Conservation (phyloP, 1,284 basidiomycete species). For the Microbotryomycetes sp. region DNA sequence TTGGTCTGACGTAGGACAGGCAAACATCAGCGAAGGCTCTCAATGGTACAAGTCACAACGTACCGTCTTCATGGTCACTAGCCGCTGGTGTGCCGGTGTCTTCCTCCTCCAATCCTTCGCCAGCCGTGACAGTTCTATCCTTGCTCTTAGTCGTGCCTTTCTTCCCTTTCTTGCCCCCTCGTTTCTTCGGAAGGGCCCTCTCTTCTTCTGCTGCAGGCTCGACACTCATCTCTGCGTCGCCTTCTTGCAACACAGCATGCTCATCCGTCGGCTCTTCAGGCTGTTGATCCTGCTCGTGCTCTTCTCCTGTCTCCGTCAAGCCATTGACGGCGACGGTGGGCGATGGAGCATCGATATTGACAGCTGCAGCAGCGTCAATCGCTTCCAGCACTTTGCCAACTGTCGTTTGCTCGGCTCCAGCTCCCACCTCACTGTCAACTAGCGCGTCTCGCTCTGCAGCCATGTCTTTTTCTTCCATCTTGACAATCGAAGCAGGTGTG, state of each 20-base stretch:
- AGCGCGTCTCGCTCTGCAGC: neutral
- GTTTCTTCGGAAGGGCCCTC: neutral
- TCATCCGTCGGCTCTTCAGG: neutral
- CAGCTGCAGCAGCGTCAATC: neutral
- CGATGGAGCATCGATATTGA: neutral
- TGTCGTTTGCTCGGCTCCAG: neutral
- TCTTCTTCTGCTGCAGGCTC: neutral
- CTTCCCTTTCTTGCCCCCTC: slow-evolving; percentile 9
- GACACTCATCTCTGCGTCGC: neutral
- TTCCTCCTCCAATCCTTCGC: neutral
- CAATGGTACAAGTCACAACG: neutral
- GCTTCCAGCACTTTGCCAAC: neutral
- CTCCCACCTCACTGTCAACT: neutral
- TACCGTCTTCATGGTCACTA: slow-evolving; percentile 28
- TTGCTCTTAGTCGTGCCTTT: slow-evolving; percentile 22
- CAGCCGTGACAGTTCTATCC: slow-evolving; percentile 10
- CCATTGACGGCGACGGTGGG: neutral
- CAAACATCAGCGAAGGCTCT: neutral
- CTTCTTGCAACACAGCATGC: neutral
- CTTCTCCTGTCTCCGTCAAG: neutral
- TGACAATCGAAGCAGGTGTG: no score
- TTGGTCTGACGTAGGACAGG: neutral
- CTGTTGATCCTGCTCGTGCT: neutral
- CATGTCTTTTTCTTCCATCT: neutral
- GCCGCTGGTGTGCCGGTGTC: slow-evolving; percentile 3